phyloP scores from a whole-genome alignment of 371 early-diverging fungal species.

The Saksenaea vasiformis region DNA sequence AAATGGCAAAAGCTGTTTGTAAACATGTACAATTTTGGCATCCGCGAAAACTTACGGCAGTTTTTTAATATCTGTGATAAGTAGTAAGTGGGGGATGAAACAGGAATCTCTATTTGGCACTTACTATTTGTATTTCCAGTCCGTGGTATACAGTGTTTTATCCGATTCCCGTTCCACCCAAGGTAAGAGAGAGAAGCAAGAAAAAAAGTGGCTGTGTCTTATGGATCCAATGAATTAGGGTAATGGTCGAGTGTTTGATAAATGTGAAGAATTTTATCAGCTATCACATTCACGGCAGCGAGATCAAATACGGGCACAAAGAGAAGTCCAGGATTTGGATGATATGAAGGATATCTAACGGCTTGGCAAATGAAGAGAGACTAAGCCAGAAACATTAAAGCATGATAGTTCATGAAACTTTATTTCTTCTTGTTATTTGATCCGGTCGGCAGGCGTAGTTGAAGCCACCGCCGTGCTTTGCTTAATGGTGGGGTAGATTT shows the following conservation, averaged over 20 bases:
- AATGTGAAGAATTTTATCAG: constrained; percentile 48
- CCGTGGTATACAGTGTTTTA: constrained; percentile 59
- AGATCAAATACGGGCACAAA: constrained; percentile 35
- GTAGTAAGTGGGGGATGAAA: constrained; percentile 31
- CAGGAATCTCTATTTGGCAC: background rate
- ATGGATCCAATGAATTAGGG: constrained; percentile 19
- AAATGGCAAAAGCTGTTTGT: constrained; percentile 34
- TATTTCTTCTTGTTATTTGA: background rate
- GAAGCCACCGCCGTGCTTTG: background rate
- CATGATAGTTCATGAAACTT: too few relatives aligned
- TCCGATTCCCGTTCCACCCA: constrained; percentile 60
- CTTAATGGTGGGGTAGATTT: background rate
- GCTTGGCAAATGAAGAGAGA: background rate
- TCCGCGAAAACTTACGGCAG: constrained; percentile 45
- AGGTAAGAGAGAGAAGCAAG: constrained; percentile 17
- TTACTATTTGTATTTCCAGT: constrained; percentile 22
- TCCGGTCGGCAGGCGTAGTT: background rate
- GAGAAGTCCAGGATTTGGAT: constrained; percentile 44
- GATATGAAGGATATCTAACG: constrained; percentile 43
- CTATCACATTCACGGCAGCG: constrained; percentile 39
- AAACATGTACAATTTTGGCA: constrained; percentile 63
- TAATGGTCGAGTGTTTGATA: constrained; percentile 44
- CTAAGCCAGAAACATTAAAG: too few relatives aligned
- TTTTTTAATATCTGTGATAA: constrained; percentile 58
- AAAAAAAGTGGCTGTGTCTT: background rate